Percentiles rank a stretch among this genome's conserved stretches.
phyloP scores from a whole-genome alignment of 371 early-diverging fungal species.

The Dentiscutata heterogama region DNA sequence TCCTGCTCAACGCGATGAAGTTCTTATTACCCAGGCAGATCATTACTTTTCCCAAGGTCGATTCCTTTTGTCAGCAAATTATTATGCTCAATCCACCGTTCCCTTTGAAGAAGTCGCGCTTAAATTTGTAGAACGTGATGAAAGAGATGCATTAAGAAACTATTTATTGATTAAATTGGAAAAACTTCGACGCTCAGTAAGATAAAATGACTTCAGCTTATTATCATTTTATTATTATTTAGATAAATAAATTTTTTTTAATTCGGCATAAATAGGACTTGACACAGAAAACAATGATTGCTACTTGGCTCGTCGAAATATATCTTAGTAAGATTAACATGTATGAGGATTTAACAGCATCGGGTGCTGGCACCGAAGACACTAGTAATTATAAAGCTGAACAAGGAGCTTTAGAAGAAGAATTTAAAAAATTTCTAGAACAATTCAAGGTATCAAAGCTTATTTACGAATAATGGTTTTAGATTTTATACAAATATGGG shows the following conservation, averaged over 20 bases:
- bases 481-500: background rate
- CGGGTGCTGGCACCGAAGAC: slow-evolving; percentile 57
- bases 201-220: background rate
- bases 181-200: slow-evolving; percentile 67
- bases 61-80: slow-evolving; percentile 82
- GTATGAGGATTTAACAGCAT: slow-evolving; percentile 68
- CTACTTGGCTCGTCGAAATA: slow-evolving; percentile 91
- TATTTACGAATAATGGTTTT: background rate
- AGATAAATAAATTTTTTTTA: background rate
- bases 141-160: slow-evolving; percentile 77
- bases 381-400: slow-evolving; percentile 49
- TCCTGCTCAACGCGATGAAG: slow-evolving; percentile 76
- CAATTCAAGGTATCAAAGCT: slow-evolving; percentile 65
- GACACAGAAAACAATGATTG: slow-evolving; percentile 83
- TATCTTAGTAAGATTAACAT: slow-evolving; percentile 81
- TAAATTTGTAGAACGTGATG: slow-evolving; percentile 81
- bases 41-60: slow-evolving; percentile 80
- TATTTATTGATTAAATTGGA: slow-evolving; percentile 79
- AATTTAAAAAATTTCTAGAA: slow-evolving; percentile 77
- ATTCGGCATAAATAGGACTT: slow-evolving; percentile 64
- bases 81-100: slow-evolving; percentile 83
- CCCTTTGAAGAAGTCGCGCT: slow-evolving; percentile 90
- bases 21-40: slow-evolving; percentile 88
- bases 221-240: background rate
- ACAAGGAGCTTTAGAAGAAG: slow-evolving; percentile 61